phyloP scores from a whole-genome alignment of 2,329 filamentous ascomycete genomes.

The Delphinella strobiligena region DNA sequence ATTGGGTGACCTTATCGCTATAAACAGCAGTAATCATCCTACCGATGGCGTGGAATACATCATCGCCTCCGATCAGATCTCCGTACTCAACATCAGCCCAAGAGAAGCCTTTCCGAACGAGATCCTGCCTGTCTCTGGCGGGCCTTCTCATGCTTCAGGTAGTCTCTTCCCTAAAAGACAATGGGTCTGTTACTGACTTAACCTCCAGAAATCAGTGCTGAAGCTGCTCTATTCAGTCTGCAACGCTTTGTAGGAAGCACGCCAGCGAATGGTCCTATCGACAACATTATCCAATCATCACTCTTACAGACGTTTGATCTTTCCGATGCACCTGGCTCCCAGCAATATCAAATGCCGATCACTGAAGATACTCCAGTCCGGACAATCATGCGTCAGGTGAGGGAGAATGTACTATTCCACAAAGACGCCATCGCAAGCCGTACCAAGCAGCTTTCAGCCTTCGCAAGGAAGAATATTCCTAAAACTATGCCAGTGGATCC shows the following conservation, averaged over 20 bases:
- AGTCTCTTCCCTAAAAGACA: no score
- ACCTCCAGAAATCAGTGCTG: conserved; percentile 16
- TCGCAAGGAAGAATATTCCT: conserved; percentile 1
- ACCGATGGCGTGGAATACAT: conserved; percentile 46
- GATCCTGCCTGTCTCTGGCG: conserved; percentile 1
- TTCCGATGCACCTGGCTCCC: neutral
- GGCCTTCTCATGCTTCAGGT: conserved; percentile 10
- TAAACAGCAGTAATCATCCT: conserved; percentile 41
- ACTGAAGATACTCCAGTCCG: conserved; percentile 6
- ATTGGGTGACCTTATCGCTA: conserved; percentile 34
- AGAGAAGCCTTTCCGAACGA: conserved; percentile 1
- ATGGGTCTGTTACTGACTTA: neutral
- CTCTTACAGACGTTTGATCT: conserved; percentile 5
- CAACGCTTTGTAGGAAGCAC: conserved; percentile 1
- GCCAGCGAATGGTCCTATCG: neutral
- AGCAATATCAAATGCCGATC: conserved; percentile 1
- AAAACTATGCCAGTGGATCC: conserved; percentile 6
- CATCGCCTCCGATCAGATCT: conserved; percentile 31
- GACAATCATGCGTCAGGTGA: conserved; percentile 3
- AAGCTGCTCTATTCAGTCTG: conserved; percentile 21
- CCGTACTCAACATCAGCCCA: conserved; percentile 11
- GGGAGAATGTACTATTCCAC: conserved; percentile 5
- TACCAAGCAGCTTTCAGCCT: conserved; percentile 3
- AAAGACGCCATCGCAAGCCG: conserved; percentile 4
- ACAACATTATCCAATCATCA: neutral